phyloP scores from a whole-genome alignment of 768 basidiomycete genomes.

The Neoboletus brunneissimus region DNA sequence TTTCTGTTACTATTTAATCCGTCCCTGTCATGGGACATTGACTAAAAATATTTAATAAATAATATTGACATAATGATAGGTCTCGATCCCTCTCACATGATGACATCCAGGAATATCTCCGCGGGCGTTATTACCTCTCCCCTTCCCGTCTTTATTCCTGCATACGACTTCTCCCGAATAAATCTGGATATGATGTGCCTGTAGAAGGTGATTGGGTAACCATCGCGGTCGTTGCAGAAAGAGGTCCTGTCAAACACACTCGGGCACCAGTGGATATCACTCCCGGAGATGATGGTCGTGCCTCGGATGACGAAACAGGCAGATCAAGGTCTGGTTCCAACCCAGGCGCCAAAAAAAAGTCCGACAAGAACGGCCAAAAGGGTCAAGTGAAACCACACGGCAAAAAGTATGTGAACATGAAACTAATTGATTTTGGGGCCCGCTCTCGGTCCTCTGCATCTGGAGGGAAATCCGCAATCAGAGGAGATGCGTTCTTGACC shows the following conservation, averaged over 20 bases:
- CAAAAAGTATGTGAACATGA: slow-evolving; percentile 84
- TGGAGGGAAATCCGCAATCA: slow-evolving; percentile 53
- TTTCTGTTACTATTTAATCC: neutral
- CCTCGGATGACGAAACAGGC: slow-evolving; percentile 30
- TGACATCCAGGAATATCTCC: slow-evolving; percentile 75
- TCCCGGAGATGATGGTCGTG: slow-evolving; percentile 43
- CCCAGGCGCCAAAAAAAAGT: slow-evolving; percentile 8
- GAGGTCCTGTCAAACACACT: slow-evolving; percentile 73
- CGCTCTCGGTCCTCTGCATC: slow-evolving; percentile 53
- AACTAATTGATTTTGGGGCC: slow-evolving; percentile 77
- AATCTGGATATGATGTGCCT: slow-evolving; percentile 87
- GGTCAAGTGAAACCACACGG: slow-evolving; percentile 45
- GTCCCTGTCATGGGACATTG: neutral
- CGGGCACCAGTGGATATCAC: slow-evolving; percentile 58
- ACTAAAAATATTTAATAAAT: slow-evolving; percentile 2
- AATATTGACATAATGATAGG: slow-evolving; percentile 39
- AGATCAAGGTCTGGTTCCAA: slow-evolving; percentile 6
- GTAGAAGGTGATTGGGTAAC: slow-evolving; percentile 93
- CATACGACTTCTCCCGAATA: slow-evolving; percentile 70
- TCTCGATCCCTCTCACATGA: slow-evolving; percentile 73
- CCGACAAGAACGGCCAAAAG: slow-evolving; percentile 9
- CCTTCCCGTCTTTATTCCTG: slow-evolving; percentile 89
- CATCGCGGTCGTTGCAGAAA: slow-evolving; percentile 92
- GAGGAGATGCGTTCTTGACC: slow-evolving; percentile 82
- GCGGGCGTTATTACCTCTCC: slow-evolving; percentile 82